These are phyloP conservation scores for Penicillium sp. DNA, from an alignment of 2,329 filamentous ascomycete species.

Conservation along the genomic window DNA sequence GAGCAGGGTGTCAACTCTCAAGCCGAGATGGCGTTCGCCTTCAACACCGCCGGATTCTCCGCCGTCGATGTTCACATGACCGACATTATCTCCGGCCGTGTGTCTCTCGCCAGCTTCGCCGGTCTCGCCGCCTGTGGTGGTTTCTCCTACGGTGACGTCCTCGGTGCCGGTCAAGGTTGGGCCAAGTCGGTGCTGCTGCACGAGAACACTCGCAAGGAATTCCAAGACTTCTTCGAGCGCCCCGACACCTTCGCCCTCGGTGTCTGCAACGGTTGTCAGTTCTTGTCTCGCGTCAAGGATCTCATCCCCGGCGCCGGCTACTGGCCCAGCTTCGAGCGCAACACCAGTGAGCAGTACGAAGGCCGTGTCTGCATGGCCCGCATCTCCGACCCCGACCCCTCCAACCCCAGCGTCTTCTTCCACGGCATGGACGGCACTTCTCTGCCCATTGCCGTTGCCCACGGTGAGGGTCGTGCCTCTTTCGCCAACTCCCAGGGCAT, in stretches of 20 bases:
- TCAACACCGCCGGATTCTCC: constrained; percentile 86
- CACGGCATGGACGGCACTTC: constrained; percentile 81
- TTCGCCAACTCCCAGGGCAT: constrained; percentile 59
- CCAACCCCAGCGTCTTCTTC: constrained; percentile 75
- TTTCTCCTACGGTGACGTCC: constrained; percentile 90
- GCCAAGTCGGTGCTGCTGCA: constrained; percentile 90
- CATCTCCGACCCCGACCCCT: constrained; percentile 63
- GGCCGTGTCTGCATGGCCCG: constrained; percentile 83
- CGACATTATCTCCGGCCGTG: constrained; percentile 76
- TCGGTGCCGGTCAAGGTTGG: constrained; percentile 96
- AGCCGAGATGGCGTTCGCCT: constrained; percentile 97
- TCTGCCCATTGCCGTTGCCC: constrained; percentile 83
- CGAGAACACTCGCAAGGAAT: constrained; percentile 71
- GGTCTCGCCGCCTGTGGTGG: constrained; percentile 94
- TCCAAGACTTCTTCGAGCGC: constrained; percentile 81
- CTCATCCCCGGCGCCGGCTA: constrained; percentile 79
- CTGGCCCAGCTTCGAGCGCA: constrained; percentile 87
- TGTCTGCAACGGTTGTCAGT: constrained; percentile 97
- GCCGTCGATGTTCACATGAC: constrained; percentile 97
- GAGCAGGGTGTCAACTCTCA: constrained; percentile 96
- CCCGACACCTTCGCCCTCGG: constrained; percentile 89
- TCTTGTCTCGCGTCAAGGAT: constrained; percentile 79
- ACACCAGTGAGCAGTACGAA: constrained; percentile 86
- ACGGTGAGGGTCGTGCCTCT: constrained; percentile 84
- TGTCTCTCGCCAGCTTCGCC: constrained; percentile 78